Evolutionary conservation across 2,329 filamentous ascomycete genomes (phyloP).

Genomic region (Purpureocillium takamizusanense): DNA sequence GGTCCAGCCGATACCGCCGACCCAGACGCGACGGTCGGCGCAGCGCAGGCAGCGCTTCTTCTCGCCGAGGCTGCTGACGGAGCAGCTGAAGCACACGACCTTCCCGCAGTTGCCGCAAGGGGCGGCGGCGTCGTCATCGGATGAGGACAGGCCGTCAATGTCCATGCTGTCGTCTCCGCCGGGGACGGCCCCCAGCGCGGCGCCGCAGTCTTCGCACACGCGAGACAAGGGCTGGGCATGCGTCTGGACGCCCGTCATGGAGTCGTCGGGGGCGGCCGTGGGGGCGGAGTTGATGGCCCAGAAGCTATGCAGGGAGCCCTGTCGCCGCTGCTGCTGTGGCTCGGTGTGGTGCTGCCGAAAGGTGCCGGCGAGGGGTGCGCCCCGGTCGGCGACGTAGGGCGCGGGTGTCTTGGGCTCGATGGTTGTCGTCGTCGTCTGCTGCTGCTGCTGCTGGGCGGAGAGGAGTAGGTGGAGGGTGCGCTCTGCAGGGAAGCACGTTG

Average conservation of each 20-base stretch:
- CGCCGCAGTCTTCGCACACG: slow-evolving; percentile 46
- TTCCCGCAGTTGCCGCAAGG: slow-evolving; percentile 43
- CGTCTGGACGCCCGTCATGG: slow-evolving; percentile 10
- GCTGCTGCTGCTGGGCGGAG: slow-evolving; percentile 37
- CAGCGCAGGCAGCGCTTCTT: slow-evolving; percentile 44
- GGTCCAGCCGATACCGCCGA: slow-evolving; percentile 10
- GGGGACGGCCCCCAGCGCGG: slow-evolving; percentile 10
- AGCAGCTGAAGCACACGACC: slow-evolving; percentile 50
- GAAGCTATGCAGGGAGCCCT: slow-evolving; percentile 46
- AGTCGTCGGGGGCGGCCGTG: slow-evolving; percentile 4
- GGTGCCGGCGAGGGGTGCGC: neutral
- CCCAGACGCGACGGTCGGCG: slow-evolving; percentile 26
- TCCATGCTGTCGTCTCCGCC: slow-evolving; percentile 26
- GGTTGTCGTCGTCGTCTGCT: slow-evolving; percentile 5
- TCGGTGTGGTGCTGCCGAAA: slow-evolving; percentile 1
- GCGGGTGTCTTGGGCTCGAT: too few relatives aligned
- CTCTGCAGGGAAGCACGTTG: slow-evolving; percentile 24
- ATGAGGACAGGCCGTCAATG: slow-evolving; percentile 20
- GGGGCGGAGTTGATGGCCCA: slow-evolving; percentile 43
- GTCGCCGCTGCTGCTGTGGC: slow-evolving; percentile 25
- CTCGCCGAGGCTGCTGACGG: slow-evolving; percentile 47
- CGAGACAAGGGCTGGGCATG: too few relatives aligned
- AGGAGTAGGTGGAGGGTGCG: slow-evolving; percentile 50
- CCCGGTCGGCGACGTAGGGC: neutral
- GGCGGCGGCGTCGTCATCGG: slow-evolving; percentile 18